Evolutionary conservation across 192 early-diverging fungal species (phyloP), one percentile per base, ranked within the genome.

Genomic region (Kickxella alabastrina): DNA sequence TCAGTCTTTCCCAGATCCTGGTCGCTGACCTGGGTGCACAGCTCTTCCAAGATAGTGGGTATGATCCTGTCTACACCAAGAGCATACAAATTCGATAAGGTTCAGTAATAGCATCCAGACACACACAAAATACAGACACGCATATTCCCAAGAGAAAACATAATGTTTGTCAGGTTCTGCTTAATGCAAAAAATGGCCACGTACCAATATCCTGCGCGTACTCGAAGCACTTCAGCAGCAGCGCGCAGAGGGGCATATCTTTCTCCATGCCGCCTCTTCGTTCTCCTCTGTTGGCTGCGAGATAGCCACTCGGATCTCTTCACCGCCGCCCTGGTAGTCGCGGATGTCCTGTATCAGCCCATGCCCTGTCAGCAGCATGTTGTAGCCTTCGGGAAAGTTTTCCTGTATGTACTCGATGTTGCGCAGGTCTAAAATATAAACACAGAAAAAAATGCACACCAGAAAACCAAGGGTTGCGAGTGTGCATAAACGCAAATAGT

Each of bases 191-290:
- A 9, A 21, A 50, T 2, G 39, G 1, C 10, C 25, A 35, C 85
- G 32, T 83, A 89, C 89, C 83, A 31, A 97, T 72, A 49, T 79
- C 66, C 35, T 67, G 79, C 9, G 92, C 81, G 66, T 88, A 85
- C 50, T 91, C 85, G 63, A 86, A 98, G 73, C 88, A 92, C 48
- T 82, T 78, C 46, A 80, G 79, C 60, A 98, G 73, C 49, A 89
- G 84, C 22, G 60, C 9, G 93, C 91, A 5, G 86, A 87, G 34
- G 92, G 93, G 17, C 80, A 77, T 25, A 98, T 77, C 49, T 83
- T 84, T 42, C 82, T 68, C 95, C 93, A 98, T 22, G 91, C 92
- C 28, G 79, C 84, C 26, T 90, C 82, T 62, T 98, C 95, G 60
- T 89, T 86, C 39, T 92, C 87, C 23, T 80, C 78, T 25, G 82